These are phyloP conservation scores for Areca catechu DNA, from an alignment of 176 grass and related monocot genomes.

Conservation along the genomic window DNA sequence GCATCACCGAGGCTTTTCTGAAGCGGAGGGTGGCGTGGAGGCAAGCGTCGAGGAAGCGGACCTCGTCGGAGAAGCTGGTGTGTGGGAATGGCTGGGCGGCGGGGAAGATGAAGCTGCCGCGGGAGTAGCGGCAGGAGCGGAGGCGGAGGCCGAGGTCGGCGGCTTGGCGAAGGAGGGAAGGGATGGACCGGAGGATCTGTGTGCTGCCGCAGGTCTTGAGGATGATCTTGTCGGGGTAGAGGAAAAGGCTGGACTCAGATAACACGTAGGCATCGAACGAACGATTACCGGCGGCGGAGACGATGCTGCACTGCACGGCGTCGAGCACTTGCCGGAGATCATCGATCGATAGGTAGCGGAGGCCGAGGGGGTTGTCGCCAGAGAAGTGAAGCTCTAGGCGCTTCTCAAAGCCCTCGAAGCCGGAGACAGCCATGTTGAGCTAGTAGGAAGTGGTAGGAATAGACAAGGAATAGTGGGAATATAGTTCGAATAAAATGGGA, in stretches of 20 bases:
- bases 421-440: slow-evolving; percentile 17
- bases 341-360: slow-evolving; percentile 13
- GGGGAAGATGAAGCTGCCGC: slow-evolving; percentile 33
- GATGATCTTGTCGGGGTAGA: slow-evolving; percentile 25
- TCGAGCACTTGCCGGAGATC: slow-evolving; percentile 20
- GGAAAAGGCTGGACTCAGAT: slow-evolving; percentile 41
- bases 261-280: slow-evolving; percentile 31
- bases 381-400: slow-evolving; percentile 33
- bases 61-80: slow-evolving; percentile 35
- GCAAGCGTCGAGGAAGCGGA: slow-evolving; percentile 18
- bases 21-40: slow-evolving; percentile 10
- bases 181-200: slow-evolving; percentile 19
- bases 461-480: too few relatives aligned
- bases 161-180: slow-evolving; percentile 18
- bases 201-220: slow-evolving; percentile 43
- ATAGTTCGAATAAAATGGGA: neutral
- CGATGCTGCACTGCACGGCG: slow-evolving; percentile 32
- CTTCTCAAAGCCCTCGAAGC: slow-evolving; percentile 44
- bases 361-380: slow-evolving; percentile 9
- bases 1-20: slow-evolving; percentile 8
- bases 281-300: slow-evolving; percentile 29
- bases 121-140: slow-evolving; percentile 26
- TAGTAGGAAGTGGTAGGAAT: neutral
- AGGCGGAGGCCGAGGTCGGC: slow-evolving; percentile 20
- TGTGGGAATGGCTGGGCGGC: slow-evolving; percentile 30